These are phyloP conservation scores for Melampsora americana DNA, from an alignment of 1,284 basidiomycete genomes.

Conservation along the genomic window DNA sequence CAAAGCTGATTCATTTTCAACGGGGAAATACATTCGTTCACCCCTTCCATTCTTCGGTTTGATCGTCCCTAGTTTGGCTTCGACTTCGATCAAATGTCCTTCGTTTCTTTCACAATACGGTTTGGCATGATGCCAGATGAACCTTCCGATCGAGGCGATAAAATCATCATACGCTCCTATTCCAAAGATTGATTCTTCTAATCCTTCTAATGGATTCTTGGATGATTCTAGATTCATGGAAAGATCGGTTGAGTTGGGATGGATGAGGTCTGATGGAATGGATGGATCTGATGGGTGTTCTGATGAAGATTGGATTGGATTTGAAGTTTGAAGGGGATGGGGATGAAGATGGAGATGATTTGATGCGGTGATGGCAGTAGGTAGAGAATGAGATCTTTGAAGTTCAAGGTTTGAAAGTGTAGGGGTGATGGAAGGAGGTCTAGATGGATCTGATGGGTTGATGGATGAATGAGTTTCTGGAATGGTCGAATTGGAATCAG, in stretches of 20 bases:
- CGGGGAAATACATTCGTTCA: constrained; percentile 64
- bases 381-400: background rate
- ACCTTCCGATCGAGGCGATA: constrained; percentile 84
- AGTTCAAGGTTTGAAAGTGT: background rate
- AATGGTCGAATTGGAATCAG: no score
- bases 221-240: background rate
- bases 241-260: background rate
- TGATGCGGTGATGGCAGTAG: no score
- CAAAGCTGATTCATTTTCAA: constrained; percentile 73
- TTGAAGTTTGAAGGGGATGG: no score
- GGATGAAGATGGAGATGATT: background rate
- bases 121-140: constrained; percentile 59
- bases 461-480: no score
- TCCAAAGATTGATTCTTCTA: constrained; percentile 83
- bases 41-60: constrained; percentile 63
- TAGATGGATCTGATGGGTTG: background rate
- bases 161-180: constrained; percentile 93
- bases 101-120: constrained; percentile 32
- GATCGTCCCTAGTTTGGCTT: constrained; percentile 86
- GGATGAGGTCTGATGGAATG: background rate
- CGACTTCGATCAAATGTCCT: constrained; percentile 64
- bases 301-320: background rate
- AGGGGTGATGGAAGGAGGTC: background rate
- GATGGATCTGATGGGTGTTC: background rate
- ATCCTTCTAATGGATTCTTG: background rate